These are phyloP conservation scores for Hanseniaspora hatyaiensis DNA, from an alignment of 805 yeast genomes.

Conservation along the genomic window DNA sequence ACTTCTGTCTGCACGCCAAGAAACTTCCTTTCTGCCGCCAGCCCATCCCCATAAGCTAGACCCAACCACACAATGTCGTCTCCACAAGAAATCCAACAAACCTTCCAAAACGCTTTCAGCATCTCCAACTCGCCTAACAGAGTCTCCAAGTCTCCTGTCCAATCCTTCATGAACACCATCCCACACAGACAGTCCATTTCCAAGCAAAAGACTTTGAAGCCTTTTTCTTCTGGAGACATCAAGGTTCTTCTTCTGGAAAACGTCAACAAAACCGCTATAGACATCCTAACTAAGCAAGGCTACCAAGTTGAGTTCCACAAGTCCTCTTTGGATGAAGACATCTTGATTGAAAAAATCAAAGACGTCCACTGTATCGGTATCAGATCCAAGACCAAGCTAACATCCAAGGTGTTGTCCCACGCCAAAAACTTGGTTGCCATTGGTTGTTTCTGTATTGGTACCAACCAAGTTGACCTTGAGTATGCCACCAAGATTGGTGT, in stretches of 20 bases:
- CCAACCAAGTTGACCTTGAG: conserved; percentile 91
- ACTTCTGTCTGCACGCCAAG: too few species aligned
- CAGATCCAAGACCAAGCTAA: conserved; percentile 89
- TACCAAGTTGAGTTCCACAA: conserved; percentile 93
- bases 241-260: conserved; percentile 84
- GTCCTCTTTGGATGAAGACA: conserved; percentile 81
- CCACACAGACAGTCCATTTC: conserved; percentile 38
- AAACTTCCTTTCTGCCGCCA: too few species aligned
- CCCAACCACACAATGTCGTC: conserved; percentile 46
- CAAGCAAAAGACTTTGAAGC: conserved; percentile 66
- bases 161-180: conserved; percentile 46
- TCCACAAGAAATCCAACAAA: conserved; percentile 54
- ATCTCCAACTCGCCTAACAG: conserved; percentile 52
- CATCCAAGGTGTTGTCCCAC: conserved; percentile 62
- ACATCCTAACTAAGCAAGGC: conserved; percentile 77
- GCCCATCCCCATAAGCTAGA: too few species aligned
- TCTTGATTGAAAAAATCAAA: conserved; percentile 82
- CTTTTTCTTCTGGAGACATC: conserved; percentile 90
- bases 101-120: conserved; percentile 44
- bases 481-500: conserved; percentile 86
- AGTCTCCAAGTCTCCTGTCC: conserved; percentile 73
- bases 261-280: conserved; percentile 84
- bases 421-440: conserved; percentile 82
- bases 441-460: conserved; percentile 99
- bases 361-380: conserved; percentile 96